These are phyloP conservation scores for Ophiostoma ips DNA, from an alignment of 2,329 filamentous ascomycete genomes.

Conservation along the genomic window DNA sequence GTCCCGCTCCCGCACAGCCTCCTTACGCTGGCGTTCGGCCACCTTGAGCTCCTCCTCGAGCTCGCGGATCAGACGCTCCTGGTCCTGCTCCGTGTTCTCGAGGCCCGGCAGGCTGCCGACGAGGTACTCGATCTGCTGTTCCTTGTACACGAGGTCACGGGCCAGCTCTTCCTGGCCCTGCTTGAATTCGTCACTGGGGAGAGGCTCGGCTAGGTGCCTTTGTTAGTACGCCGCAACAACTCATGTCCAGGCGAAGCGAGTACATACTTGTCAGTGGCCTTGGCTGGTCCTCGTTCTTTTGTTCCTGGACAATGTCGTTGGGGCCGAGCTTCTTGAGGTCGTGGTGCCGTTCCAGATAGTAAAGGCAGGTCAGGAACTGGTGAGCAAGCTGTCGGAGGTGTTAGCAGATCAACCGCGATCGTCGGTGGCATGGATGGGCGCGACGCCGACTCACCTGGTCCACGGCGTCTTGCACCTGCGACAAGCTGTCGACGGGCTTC, in stretches of 20 bases:
- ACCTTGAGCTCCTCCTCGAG: slow-evolving; percentile 51
- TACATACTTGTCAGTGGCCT: slow-evolving; percentile 9
- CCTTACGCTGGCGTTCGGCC: slow-evolving; percentile 47
- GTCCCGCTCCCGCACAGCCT: slow-evolving; percentile 50
- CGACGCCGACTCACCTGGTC: slow-evolving; percentile 47
- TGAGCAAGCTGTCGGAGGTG: slow-evolving; percentile 42
- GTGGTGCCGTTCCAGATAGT: slow-evolving; percentile 55
- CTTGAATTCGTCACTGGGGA: slow-evolving; percentile 49
- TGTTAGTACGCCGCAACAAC: not conserved
- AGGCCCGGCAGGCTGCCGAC: slow-evolving; percentile 64
- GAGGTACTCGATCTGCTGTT: slow-evolving; percentile 69
- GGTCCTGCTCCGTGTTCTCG: slow-evolving; percentile 64
- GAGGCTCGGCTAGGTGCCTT: slow-evolving; percentile 40
- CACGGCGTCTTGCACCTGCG: slow-evolving; percentile 72
- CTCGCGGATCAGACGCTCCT: slow-evolving; percentile 52
- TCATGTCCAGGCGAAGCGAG: no score
- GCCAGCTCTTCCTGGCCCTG: slow-evolving; percentile 59
- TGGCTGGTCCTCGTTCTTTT: slow-evolving; percentile 25
- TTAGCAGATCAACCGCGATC: no score
- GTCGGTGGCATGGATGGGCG: not conserved
- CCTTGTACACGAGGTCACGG: slow-evolving; percentile 62
- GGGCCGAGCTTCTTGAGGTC: slow-evolving; percentile 46
- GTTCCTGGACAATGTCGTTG: slow-evolving; percentile 43
- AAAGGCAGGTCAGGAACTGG: slow-evolving; percentile 53
- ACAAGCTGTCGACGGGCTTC: slow-evolving; percentile 59